phyloP scores from a whole-genome alignment of 2,329 filamentous ascomycete species.

The Neocatenulostroma microsporum region DNA sequence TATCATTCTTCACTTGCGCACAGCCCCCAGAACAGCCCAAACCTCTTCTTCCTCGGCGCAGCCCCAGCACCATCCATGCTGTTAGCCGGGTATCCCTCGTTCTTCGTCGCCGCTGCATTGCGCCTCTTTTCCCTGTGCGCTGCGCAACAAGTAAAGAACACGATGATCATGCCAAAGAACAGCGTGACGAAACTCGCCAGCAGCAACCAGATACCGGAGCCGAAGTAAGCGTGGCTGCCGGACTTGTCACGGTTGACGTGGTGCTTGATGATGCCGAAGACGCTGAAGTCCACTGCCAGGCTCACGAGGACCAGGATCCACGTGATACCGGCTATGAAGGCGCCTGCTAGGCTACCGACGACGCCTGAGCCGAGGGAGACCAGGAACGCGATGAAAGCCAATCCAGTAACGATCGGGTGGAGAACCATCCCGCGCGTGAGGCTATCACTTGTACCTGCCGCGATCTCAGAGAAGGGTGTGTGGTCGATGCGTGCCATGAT shows the following conservation, averaged over 20 bases:
- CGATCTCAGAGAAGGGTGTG: slow-evolving; percentile 37
- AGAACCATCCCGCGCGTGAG: slow-evolving; percentile 55
- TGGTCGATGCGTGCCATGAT: slow-evolving; percentile 36
- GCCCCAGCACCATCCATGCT: neutral
- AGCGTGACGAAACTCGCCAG: slow-evolving; percentile 50
- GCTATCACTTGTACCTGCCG: slow-evolving; percentile 39
- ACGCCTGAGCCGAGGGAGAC: slow-evolving; percentile 47
- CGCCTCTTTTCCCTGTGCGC: slow-evolving; percentile 19
- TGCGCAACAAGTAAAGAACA: slow-evolving; percentile 46
- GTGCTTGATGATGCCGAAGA: slow-evolving; percentile 47
- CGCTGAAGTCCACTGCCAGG: slow-evolving; percentile 51
- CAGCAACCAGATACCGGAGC: slow-evolving; percentile 52
- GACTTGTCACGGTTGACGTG: slow-evolving; percentile 44
- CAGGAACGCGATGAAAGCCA: slow-evolving; percentile 54
- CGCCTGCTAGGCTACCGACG: slow-evolving; percentile 46
- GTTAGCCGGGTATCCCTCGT: slow-evolving; percentile 5
- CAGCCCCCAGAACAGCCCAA: slow-evolving; percentile 12
- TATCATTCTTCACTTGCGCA: no score
- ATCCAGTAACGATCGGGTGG: slow-evolving; percentile 52
- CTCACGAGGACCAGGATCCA: slow-evolving; percentile 44
- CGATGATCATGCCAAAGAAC: slow-evolving; percentile 49
- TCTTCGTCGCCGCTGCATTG: slow-evolving; percentile 2
- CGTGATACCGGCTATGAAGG: slow-evolving; percentile 43
- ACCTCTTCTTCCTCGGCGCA: slow-evolving; percentile 11
- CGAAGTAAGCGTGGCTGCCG: slow-evolving; percentile 43